Evolutionary conservation across 2,329 filamentous ascomycete genomes (phyloP), one percentile per base, ranked within the genome.

Genomic region (Thielaviopsis euricoi): DNA sequence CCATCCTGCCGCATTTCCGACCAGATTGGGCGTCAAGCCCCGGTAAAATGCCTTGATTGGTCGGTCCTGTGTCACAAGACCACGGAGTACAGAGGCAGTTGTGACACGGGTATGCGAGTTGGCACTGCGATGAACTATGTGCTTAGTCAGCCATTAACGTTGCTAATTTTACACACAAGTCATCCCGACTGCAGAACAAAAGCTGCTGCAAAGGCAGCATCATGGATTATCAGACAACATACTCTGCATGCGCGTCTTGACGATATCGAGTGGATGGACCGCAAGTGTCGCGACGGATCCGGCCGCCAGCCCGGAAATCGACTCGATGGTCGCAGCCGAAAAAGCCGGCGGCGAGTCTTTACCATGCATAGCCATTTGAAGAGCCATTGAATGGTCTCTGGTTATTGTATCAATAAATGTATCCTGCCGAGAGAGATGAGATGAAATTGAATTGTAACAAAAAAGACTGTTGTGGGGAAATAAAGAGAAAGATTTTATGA

Each of bases 201-300:
- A n/a, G 22, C 22, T 19, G 9, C 3, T 25, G n/a, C 40, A 15
- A n/a, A n/a, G 10, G 10, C 3, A 15, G 37, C 55, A n/a, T 53
- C 21, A 15, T 23, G 13, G 17, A 29, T 23, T 49, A 53, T n/a
- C n/a, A n/a, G n/a, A n/a, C n/a, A 21, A 67, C 73, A 60, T 73
- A 89, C 87, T 83, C 74, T 98, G 93, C 68, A 98, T 82, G 62
- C 93, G 86, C 61, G 91, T 97, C 77, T 98, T 98, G 68, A 97
- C 83, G 62, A 98, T 83, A 72, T 98, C 93, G 61, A 98, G 81
- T 33, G 93, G 93, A 68, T 97, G 91, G 56, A 93, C 86, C 58
- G 83, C 84, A 53, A 97, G 77, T 23, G 93, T 97, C 56, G 90
- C 86, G 64, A 89, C 79, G 58, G 89, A 79, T 61, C 93, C 93